Evolutionary conservation across 129 eudicot genomes (phyloP).

Genomic region (Logfia minima): DNA sequence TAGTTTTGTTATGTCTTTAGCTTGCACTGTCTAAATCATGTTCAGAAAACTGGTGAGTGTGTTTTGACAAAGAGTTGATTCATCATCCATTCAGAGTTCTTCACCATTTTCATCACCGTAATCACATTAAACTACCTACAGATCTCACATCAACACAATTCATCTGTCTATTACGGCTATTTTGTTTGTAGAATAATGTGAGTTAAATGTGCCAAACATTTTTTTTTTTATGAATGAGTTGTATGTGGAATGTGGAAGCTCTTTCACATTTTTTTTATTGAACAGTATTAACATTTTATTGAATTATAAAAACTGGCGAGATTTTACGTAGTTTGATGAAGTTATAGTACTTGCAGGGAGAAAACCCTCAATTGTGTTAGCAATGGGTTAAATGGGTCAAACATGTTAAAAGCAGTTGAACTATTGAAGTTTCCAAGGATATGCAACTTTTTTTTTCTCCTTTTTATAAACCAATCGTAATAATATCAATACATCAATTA

Average conservation of each 20-base stretch:
- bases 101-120: neutral
- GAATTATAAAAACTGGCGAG: no score
- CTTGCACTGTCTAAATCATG: neutral
- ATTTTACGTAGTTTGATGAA: neutral
- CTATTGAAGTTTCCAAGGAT: no score
- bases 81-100: neutral
- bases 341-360: neutral
- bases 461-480: no score
- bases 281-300: no score
- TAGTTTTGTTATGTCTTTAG: slow-evolving; percentile 1
- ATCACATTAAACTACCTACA: neutral
- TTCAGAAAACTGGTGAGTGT: slow-evolving; percentile 8
- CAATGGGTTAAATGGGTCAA: no score
- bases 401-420: no score
- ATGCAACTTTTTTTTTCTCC: no score
- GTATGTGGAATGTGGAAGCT: neutral
- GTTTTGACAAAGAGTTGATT: neutral
- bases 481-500: no score
- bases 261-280: no score
- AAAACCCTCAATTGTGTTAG: no score
- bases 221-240: neutral
- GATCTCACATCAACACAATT: slow-evolving; percentile 1
- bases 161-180: neutral
- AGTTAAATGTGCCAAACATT: neutral
- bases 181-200: slow-evolving; percentile 16